These are phyloP conservation scores for Sanguinoderma infundibulare DNA, from an alignment of 1,284 basidiomycete genomes.

Conservation along the genomic window DNA sequence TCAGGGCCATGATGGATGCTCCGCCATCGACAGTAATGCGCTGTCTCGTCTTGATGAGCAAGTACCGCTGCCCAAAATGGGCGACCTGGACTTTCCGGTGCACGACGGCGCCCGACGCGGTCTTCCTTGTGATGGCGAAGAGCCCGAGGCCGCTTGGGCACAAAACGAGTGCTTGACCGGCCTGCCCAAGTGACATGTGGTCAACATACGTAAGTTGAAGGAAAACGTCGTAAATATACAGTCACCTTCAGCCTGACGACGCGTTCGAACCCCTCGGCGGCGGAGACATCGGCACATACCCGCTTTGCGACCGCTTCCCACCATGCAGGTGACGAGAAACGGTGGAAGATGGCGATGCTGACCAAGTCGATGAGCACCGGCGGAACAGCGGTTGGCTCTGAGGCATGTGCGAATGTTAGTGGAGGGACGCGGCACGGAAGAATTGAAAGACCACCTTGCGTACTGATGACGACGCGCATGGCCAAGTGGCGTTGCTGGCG, in stretches of 20 bases:
- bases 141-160: slow-evolving; percentile 62
- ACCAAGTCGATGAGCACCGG: slow-evolving; percentile 72
- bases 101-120: slow-evolving; percentile 10
- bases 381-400: slow-evolving; percentile 76
- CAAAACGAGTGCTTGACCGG: slow-evolving; percentile 67
- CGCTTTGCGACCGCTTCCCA: slow-evolving; percentile 71
- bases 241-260: slow-evolving; percentile 67
- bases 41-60: slow-evolving; percentile 59
- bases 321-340: slow-evolving; percentile 78
- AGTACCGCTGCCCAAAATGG: slow-evolving; percentile 53
- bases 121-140: slow-evolving; percentile 12
- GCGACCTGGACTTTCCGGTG: slow-evolving; percentile 16
- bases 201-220: not conserved
- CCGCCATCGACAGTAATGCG: slow-evolving; percentile 62
- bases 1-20: slow-evolving; percentile 49
- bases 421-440: not conserved
- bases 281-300: slow-evolving; percentile 62
- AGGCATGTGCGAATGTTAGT: not conserved
- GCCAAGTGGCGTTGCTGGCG: slow-evolving; percentile 74
- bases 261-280: slow-evolving; percentile 63
- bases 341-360: slow-evolving; percentile 64
- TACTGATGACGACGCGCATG: slow-evolving; percentile 75
- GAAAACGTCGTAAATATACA: not conserved
- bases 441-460: slow-evolving; percentile 52
- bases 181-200: slow-evolving; percentile 42